Base-by-base conservation (phyloP, 306 rosid genomes). In the Delonix regia region DNA sequence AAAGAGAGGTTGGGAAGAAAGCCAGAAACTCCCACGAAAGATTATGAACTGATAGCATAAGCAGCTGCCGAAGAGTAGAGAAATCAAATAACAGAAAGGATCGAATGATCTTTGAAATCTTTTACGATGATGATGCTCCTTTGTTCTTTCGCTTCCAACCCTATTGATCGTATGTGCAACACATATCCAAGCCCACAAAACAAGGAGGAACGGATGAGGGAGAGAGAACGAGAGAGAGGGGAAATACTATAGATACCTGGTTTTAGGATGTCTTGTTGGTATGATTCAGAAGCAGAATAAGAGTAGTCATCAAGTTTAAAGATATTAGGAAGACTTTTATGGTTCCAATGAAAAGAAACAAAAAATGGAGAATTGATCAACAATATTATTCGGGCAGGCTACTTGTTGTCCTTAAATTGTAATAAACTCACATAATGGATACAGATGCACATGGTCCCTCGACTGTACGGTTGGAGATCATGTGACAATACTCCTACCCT, bases 381-480 rank as follows among this genome's bases (percentile, higher is more conserved):
- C 24, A 63, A 34, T 64, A 36, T 19, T 63, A 24, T 47, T 39
- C 68, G 41, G 78, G 38, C 78, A 60, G 66, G 59, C 69, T 69
- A 19, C 74, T 65, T 64, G 79, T 73, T 16, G 15, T 64, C 56
- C 61, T 49, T 71, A 61, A 82, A 83, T 82, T 82, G 85, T 75
- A 77, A 87, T 82, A 82, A 78, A 84, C 65, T 49, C 69, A 74
- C 85, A 80, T 84, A 76, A 88, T 81, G 87, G 83, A 81, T 81
- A 82, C 86, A 88, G 90, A 84, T 88, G 83, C 78, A 64, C 69
- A 74, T 81, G 88, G 85, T 75, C 84, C 88, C 85, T 82, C 57
- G n/a, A 25, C 73, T 83, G 52, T 76, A 83, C 84, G 82, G 88
- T 83, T 83, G 83, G 73, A 83, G 71, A 88, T 88, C 92, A 86